Conservation (phyloP, 306 rosid genomes). For the Vachellia collinsii region DNA sequence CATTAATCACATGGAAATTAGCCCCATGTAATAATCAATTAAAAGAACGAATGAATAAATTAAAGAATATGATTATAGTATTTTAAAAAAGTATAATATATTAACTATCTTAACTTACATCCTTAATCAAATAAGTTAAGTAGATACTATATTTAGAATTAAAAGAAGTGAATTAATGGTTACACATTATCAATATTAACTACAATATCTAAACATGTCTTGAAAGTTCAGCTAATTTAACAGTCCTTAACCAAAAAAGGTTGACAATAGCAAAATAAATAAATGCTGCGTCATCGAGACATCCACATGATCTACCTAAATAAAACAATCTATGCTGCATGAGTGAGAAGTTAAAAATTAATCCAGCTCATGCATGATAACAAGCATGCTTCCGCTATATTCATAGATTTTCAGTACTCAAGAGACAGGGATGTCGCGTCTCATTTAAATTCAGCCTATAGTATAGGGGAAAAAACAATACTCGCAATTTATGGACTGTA, state of each 20-base stretch:
- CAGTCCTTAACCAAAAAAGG: background rate
- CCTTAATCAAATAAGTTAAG: too few relatives aligned
- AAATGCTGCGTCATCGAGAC: background rate
- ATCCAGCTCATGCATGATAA: background rate
- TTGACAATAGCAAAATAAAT: background rate
- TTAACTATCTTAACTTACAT: too few relatives aligned
- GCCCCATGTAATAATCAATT: too few relatives aligned
- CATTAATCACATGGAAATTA: too few relatives aligned
- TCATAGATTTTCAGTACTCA: background rate
- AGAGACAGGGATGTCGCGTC: background rate
- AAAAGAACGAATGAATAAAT: too few relatives aligned
- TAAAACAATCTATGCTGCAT: background rate
- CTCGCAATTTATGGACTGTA: conserved; percentile 2
- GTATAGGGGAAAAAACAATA: background rate
- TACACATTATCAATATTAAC: background rate
- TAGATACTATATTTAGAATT: too few relatives aligned
- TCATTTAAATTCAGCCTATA: background rate
- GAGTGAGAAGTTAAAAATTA: background rate
- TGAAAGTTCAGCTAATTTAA: background rate
- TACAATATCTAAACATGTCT: background rate
- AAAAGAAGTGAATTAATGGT: too few relatives aligned
- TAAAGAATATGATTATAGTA: too few relatives aligned
- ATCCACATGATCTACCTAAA: background rate
- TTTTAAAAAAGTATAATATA: too few relatives aligned
- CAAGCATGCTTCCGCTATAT: background rate